These are phyloP conservation scores for Neofusicoccum parvum DNA, from an alignment of 2,329 filamentous ascomycete species.

Conservation along the genomic window DNA sequence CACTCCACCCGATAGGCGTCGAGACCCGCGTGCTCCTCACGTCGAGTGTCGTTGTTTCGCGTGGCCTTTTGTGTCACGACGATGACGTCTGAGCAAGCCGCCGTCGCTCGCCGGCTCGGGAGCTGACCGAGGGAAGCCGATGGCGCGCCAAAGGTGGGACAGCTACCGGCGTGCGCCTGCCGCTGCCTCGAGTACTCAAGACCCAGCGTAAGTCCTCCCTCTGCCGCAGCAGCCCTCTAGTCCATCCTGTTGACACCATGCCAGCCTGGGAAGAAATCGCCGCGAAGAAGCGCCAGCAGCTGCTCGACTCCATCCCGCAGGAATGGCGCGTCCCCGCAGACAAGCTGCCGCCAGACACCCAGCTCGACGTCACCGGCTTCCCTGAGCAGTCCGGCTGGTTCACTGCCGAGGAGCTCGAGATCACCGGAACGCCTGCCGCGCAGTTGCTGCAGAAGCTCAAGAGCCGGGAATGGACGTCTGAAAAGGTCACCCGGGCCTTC, in stretches of 20 bases:
- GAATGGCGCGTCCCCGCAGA: slow-evolving; percentile 28
- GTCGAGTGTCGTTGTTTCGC: neutral
- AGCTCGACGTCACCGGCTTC: slow-evolving; percentile 60
- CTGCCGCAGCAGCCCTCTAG: neutral
- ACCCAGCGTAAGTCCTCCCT: neutral
- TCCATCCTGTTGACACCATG: slow-evolving; percentile 10
- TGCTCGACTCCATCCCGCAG: slow-evolving; percentile 23
- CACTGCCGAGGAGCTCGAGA: slow-evolving; percentile 53
- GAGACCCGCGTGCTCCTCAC: neutral
- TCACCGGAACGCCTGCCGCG: slow-evolving; percentile 48
- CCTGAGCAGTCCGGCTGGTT: slow-evolving; percentile 63
- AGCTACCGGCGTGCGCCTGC: neutral
- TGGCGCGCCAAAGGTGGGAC: slow-evolving; percentile 20
- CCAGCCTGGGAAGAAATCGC: slow-evolving; percentile 35
- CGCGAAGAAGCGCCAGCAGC: slow-evolving; percentile 33
- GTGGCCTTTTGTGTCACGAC: neutral
- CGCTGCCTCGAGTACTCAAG: neutral
- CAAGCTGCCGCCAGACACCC: slow-evolving; percentile 56
- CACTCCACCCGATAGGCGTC: too few species aligned
- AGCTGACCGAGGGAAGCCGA: slow-evolving; percentile 6
- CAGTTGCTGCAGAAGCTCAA: slow-evolving; percentile 45
- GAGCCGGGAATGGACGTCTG: slow-evolving; percentile 51
- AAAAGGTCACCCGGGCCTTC: slow-evolving; percentile 56
- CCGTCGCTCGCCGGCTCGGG: slow-evolving; percentile 1
- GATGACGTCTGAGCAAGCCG: neutral